These are phyloP conservation scores for Lactarius akahatsu DNA, from an alignment of 768 basidiomycete genomes.

Conservation along the genomic window DNA sequence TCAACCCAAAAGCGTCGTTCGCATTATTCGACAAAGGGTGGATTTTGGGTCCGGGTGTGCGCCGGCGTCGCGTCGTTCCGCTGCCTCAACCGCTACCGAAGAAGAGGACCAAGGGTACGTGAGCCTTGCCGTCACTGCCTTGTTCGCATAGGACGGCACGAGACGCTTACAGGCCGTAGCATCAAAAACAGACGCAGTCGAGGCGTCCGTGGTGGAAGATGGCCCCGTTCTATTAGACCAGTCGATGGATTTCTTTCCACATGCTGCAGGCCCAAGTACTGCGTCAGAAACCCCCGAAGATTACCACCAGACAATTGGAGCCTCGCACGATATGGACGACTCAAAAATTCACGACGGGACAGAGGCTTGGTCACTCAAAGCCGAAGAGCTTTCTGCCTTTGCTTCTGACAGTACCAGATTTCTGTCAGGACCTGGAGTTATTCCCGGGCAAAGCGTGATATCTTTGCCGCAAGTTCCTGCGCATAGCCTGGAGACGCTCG, in stretches of 20 bases:
- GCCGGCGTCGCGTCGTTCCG: conserved; percentile 54
- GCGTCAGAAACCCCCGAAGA: neutral
- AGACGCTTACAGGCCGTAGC: neutral
- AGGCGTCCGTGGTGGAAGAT: neutral
- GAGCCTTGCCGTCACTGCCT: conserved; percentile 43
- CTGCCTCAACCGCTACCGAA: conserved; percentile 47
- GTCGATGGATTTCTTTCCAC: neutral
- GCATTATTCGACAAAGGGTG: conserved; percentile 82
- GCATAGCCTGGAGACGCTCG: neutral
- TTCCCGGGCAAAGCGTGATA: conserved; percentile 11
- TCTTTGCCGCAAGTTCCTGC: neutral
- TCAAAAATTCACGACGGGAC: neutral
- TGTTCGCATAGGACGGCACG: conserved; percentile 17
- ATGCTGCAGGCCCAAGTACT: neutral
- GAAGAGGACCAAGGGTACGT: conserved; percentile 44
- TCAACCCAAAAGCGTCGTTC: conserved; percentile 74
- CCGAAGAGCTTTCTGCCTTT: conserved; percentile 1
- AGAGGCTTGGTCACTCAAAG: conserved; percentile 1
- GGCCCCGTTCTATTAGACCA: neutral
- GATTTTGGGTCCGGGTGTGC: conserved; percentile 77
- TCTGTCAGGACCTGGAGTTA: conserved; percentile 23
- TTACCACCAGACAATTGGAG: conserved; percentile 8
- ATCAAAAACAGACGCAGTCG: neutral
- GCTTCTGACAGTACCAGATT: conserved; percentile 6
- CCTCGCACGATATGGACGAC: neutral